A percentile compares a stretch with the other conserved stretches of the same genome.
Evolutionary conservation across 1,284 basidiomycete species (phyloP).

Genomic region (Boletus subluridellus): DNA sequence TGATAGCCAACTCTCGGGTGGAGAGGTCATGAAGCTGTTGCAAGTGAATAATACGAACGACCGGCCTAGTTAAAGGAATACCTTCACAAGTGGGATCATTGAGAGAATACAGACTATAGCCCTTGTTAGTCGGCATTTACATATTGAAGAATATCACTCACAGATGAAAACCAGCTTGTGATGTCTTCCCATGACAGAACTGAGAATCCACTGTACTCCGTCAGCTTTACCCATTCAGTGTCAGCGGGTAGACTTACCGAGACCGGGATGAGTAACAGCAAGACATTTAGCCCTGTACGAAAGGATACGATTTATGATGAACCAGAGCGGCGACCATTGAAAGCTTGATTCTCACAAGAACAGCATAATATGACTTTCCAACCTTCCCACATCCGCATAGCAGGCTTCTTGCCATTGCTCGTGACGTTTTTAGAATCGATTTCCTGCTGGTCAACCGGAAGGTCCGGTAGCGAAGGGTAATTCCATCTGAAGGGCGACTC

Average conservation of each 20-base stretch:
- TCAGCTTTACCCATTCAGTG: neutral
- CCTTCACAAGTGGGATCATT: slow-evolving; percentile 72
- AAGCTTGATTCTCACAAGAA: slow-evolving; percentile 48
- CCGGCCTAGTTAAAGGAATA: slow-evolving; percentile 26
- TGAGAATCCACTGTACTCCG: slow-evolving; percentile 58
- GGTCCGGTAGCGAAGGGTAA: slow-evolving; percentile 24
- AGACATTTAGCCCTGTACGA: slow-evolving; percentile 59
- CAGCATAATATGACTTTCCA: slow-evolving; percentile 55
- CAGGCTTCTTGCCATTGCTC: slow-evolving; percentile 1
- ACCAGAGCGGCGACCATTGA: neutral
- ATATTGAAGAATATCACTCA: slow-evolving; percentile 32
- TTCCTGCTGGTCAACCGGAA: slow-evolving; percentile 13
- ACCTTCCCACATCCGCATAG: slow-evolving; percentile 38
- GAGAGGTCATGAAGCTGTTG: slow-evolving; percentile 72
- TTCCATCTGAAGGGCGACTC: slow-evolving; percentile 36
- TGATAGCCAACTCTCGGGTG: slow-evolving; percentile 70
- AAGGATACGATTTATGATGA: neutral
- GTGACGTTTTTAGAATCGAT: neutral
- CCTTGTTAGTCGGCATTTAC: neutral
- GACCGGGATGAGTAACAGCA: slow-evolving; percentile 57
- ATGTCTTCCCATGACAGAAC: slow-evolving; percentile 51
- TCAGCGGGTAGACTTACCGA: slow-evolving; percentile 44
- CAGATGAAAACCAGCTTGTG: slow-evolving; percentile 64
- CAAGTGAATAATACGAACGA: slow-evolving; percentile 7
- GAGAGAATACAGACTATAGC: slow-evolving; percentile 58